Evolutionary conservation across 2,329 filamentous ascomycete species (phyloP), one percentile per base, ranked within the genome.

Genomic region (Talaromyces sp.): DNA sequence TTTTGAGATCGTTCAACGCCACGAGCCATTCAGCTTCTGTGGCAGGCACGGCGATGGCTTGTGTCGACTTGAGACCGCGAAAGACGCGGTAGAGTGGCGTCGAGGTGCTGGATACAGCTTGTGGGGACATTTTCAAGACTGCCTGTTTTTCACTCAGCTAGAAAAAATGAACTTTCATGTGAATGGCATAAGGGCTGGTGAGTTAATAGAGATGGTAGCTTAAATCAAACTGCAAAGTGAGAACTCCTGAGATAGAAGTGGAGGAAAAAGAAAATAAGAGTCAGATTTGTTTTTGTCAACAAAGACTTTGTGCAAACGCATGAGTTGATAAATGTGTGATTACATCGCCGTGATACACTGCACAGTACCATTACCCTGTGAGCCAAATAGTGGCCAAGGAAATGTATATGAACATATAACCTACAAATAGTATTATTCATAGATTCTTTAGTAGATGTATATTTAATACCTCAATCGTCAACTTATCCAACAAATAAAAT

Each of bases 1-100:
- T 16, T 36, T 56, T 59, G 8, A 62, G 53, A 3, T 62, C 57
- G 4, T 56, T 62, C 31, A 62, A 30, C 8, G 57, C 47, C 30
- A 53, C 23, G 2, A 51, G 57, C 61, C 61, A 62, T 57, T 52
- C 61, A 23, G 51, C 56, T 4, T 16, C 36, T n/a, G 56, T 53
- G 14, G 61, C 47, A 2, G 61, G 61, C 12, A 51, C 50, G 1
- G 51, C 9, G 16, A 53, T 52, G 18, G 44, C 33, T 18, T 59
- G 61, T 12, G 56, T 56, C 7, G 56, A 51, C 31, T 56, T 62
- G 9, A 62, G 56, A n/a, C 61, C 61, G 8, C 61, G 61, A 53
- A 62, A 62, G n/a, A 59, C 56, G 23, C 56, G 52, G 23, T 57
- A 62, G 5, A 59, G 57, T 9, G 61, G 61, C 5, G 61, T 59